phyloP scores from a whole-genome alignment of 2,329 filamentous ascomycete genomes.

The Herpotrichia juniperi region DNA sequence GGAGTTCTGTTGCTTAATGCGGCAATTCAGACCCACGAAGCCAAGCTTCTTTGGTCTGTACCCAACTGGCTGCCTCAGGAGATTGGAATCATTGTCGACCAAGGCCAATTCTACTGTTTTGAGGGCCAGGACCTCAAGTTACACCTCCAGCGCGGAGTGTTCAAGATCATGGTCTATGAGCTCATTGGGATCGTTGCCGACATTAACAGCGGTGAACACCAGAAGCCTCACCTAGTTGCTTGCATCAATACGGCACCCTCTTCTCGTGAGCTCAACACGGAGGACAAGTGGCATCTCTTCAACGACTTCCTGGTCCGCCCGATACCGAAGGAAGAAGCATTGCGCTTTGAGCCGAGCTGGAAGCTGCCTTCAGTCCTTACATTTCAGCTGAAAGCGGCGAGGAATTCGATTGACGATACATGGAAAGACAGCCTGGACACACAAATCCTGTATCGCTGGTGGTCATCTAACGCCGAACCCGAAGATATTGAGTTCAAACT shows the following conservation, averaged over 20 bases:
- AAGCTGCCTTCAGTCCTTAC: conserved; percentile 88
- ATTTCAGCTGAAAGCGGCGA: conserved; percentile 81
- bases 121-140: conserved; percentile 88
- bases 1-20: conserved; percentile 86
- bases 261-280: conserved; percentile 61
- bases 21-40: conserved; percentile 74
- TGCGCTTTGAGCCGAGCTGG: conserved; percentile 90
- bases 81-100: conserved; percentile 88
- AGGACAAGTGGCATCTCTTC: conserved; percentile 90
- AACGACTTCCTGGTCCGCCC: conserved; percentile 94
- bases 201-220: conserved; percentile 82
- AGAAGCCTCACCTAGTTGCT: conserved; percentile 89
- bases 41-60: conserved; percentile 83
- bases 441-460: conserved; percentile 80
- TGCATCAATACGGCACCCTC: conserved; percentile 84
- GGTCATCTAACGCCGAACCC: conserved; percentile 51
- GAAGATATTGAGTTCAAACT: conserved; percentile 64
- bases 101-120: conserved; percentile 92
- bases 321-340: conserved; percentile 79
- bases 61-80: conserved; percentile 93
- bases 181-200: conserved; percentile 88
- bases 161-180: conserved; percentile 87
- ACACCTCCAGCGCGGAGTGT: conserved; percentile 78
- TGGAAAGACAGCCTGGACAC: conserved; percentile 90
- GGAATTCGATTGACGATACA: conserved; percentile 80